These are phyloP conservation scores for Talaromyces stipitatus DNA, from an alignment of 495 filamentous ascomycete genomes.

Conservation along the genomic window DNA sequence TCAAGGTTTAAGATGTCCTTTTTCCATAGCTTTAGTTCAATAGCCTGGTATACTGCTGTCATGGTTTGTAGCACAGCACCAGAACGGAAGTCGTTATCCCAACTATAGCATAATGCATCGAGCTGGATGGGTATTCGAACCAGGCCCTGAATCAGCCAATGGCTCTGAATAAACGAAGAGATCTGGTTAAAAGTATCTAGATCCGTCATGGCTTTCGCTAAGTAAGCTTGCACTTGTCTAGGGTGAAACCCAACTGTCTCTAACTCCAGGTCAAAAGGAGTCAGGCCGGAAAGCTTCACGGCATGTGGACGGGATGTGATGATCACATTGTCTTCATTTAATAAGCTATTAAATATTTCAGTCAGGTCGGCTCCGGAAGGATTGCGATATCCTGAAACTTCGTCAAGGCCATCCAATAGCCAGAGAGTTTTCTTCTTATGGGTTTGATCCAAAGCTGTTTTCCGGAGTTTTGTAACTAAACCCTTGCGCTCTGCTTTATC, in stretches of 20 bases:
- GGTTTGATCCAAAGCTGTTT: conserved; percentile 8
- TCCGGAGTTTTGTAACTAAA: conserved; percentile 12
- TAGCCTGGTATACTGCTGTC: conserved; percentile 30
- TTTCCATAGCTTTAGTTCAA: conserved; percentile 8
- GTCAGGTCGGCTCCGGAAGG: conserved; percentile 9
- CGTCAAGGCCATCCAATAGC: conserved; percentile 35
- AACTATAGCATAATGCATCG: conserved; percentile 36
- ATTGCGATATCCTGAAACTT: conserved; percentile 24
- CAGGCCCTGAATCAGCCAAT: conserved; percentile 27
- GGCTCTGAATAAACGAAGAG: conserved; percentile 22
- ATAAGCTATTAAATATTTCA: conserved; percentile 20
- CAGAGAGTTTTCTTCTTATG: conserved; percentile 23
- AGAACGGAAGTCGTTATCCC: conserved; percentile 15
- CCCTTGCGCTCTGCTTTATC: not conserved
- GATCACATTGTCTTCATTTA: conserved; percentile 23
- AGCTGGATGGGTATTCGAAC: conserved; percentile 39
- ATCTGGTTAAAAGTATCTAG: conserved; percentile 12
- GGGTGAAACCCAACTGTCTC: conserved; percentile 12
- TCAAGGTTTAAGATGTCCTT: conserved; percentile 6
- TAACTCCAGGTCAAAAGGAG: conserved; percentile 9
- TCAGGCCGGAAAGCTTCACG: not conserved
- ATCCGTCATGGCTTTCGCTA: conserved; percentile 26
- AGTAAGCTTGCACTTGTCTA: conserved; percentile 9
- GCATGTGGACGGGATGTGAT: conserved; percentile 12
- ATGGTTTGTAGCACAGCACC: conserved; percentile 21